Base-by-base conservation (phyloP, 73 alveolate species). In the Paraurostyla sp. region DNA sequence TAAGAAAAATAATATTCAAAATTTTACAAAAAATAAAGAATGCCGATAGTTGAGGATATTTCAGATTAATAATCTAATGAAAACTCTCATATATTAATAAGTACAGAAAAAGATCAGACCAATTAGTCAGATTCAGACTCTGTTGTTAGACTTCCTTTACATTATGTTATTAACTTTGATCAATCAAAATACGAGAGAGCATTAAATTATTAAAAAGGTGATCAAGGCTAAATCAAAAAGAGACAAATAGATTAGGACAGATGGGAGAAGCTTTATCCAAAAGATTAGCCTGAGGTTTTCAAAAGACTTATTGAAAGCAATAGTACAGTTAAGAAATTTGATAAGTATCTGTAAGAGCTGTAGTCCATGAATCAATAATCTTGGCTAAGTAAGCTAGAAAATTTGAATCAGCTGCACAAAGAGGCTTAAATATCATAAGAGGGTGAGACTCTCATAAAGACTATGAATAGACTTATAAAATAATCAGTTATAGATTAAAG, bases 51-150 rank as follows among this genome's bases (percentile, higher is more conserved):
- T n/a, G n/a, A n/a, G n/a, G n/a, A n/a, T n/a, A n/a, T n/a, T n/a
- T n/a, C n/a, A n/a, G n/a, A n/a, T n/a, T n/a, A n/a, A n/a, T n/a
- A n/a, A n/a, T n/a, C n/a, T n/a, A n/a, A n/a, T n/a, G n/a, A n/a
- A n/a, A n/a, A n/a, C n/a, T n/a, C n/a, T n/a, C n/a, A n/a, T n/a
- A n/a, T n/a, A n/a, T n/a, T n/a, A n/a, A n/a, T n/a, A n/a, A n/a
- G n/a, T n/a, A n/a, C n/a, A n/a, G n/a, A n/a, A n/a, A n/a, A n/a
- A n/a, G n/a, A n/a, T n/a, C n/a, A n/a, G n/a, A n/a, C n/a, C n/a
- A n/a, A n/a, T n/a, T n/a, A n/a, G n/a, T n/a, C 69, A 52, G 76
- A 54, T 54, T 54, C 71, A 54, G 58, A 38, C 3, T 65, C 82
- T 38, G 36, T 15, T 7, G 41, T 65, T 38, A 7, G 7, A 1